Evolutionary conservation across 495 filamentous ascomycete species (phyloP).

Genomic region (Xylaria flabelliformis): DNA sequence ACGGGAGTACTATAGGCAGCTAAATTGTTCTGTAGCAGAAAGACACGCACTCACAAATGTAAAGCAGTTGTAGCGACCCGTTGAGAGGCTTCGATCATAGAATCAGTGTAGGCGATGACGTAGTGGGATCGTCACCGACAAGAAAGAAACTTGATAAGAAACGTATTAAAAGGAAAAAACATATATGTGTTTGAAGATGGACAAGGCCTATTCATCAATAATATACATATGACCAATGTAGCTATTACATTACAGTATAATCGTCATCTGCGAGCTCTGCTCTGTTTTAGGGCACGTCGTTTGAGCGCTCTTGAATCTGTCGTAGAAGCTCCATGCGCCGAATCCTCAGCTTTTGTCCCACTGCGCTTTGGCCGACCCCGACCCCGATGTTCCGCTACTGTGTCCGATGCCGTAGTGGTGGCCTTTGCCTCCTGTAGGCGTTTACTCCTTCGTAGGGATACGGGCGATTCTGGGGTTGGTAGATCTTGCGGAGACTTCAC

Average conservation of each 20-base stretch:
- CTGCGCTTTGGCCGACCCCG: neutral
- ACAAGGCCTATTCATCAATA: neutral
- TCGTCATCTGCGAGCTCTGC: neutral
- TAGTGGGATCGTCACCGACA: neutral
- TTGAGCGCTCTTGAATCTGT: neutral
- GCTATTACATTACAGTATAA: neutral
- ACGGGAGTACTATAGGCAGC: no score
- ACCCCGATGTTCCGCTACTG: neutral
- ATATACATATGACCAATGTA: neutral
- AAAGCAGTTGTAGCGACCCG: no score
- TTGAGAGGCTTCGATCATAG: neutral
- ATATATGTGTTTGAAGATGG: neutral
- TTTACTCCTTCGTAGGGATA: constrained; percentile 10
- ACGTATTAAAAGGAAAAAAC: neutral
- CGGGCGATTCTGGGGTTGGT: neutral
- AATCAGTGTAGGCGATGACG: neutral
- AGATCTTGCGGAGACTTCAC: neutral
- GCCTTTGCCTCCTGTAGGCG: neutral
- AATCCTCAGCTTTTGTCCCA: neutral
- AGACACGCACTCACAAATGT: neutral
- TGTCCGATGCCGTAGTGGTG: neutral
- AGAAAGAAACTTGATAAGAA: neutral
- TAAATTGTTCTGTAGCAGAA: neutral
- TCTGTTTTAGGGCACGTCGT: neutral
- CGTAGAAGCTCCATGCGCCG: neutral